phyloP scores from a whole-genome alignment of 2,329 filamentous ascomycete species.

The Fusarium keratoplasticum region DNA sequence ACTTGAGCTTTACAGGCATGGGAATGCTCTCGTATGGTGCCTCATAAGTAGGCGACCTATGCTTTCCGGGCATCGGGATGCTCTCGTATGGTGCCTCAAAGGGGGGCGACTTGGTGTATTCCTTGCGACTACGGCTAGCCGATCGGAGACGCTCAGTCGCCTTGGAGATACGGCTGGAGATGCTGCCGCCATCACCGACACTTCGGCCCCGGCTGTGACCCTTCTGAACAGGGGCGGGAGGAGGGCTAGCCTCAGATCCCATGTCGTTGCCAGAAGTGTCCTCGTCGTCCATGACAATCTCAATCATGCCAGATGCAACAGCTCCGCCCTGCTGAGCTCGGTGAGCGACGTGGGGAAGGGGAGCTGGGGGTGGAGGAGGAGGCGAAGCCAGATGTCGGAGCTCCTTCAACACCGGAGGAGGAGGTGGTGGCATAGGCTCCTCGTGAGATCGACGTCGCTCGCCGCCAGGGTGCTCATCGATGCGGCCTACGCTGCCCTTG shows the following conservation, averaged over 20 bases:
- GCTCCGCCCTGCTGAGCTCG: constrained; percentile 58
- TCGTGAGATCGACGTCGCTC: constrained; percentile 62
- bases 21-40: constrained; percentile 58
- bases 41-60: constrained; percentile 43
- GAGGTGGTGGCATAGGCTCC: constrained; percentile 62
- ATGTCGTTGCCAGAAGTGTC: constrained; percentile 48
- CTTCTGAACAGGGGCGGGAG: constrained; percentile 53
- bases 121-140: constrained; percentile 66
- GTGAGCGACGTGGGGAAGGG: constrained; percentile 58
- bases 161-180: constrained; percentile 66
- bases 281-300: constrained; percentile 75
- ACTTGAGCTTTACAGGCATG: constrained; percentile 45
- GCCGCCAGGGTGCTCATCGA: constrained; percentile 58
- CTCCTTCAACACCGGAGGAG: constrained; percentile 69
- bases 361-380: constrained; percentile 71
- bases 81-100: constrained; percentile 57
- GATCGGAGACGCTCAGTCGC: constrained; percentile 71
- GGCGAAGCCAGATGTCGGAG: constrained; percentile 71
- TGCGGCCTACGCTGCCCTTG: constrained; percentile 55
- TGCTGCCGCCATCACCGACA: constrained; percentile 61
- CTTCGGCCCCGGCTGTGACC: constrained; percentile 69
- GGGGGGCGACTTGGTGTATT: constrained; percentile 43
- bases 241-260: constrained; percentile 40
- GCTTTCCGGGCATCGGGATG: constrained; percentile 45
- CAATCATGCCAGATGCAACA: constrained; percentile 67